phyloP scores from a whole-genome alignment of 2,329 filamentous ascomycete genomes.

The Uncinocarpus reesii region DNA sequence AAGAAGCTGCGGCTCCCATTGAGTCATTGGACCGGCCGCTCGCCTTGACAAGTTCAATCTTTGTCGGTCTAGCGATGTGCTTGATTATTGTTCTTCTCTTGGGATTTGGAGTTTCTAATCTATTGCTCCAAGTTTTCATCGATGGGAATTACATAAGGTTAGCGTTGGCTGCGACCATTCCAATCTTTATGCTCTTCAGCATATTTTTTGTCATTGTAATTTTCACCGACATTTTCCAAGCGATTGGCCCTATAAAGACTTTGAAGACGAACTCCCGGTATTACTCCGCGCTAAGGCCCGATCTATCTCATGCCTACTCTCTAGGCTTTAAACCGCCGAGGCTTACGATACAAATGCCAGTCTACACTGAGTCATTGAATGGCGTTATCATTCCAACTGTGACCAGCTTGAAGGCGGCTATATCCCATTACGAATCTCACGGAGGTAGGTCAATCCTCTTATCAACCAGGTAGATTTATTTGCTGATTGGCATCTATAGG shows the following conservation, averaged over 20 bases:
- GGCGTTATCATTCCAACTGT: constrained; percentile 54
- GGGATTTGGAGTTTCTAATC: constrained; percentile 33
- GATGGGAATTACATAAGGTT: constrained; percentile 27
- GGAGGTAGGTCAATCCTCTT: constrained; percentile 23
- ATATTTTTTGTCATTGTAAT: constrained; percentile 45
- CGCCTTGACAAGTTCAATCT: constrained; percentile 30
- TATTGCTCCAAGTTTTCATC: constrained; percentile 33
- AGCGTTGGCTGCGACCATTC: constrained; percentile 25
- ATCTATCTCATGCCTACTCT: constrained; percentile 17
- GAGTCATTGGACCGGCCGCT: constrained; percentile 39
- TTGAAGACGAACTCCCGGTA: constrained; percentile 38
- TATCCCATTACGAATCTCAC: constrained; percentile 48
- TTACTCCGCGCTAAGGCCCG: constrained; percentile 30
- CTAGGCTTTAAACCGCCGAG: constrained; percentile 26
- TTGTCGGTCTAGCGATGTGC: constrained; percentile 32
- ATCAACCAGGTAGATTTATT: neutral
- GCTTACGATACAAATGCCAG: constrained; percentile 70
- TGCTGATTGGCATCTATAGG: constrained; percentile 16
- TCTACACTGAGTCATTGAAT: constrained; percentile 73
- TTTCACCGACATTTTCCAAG: constrained; percentile 41
- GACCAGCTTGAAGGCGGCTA: constrained; percentile 47
- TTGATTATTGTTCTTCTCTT: constrained; percentile 33
- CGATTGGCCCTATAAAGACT: constrained; percentile 42
- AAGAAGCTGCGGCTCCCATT: constrained; percentile 20
- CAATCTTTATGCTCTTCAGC: constrained; percentile 31